A percentile compares a stretch with the other conserved stretches of the same genome.
These are phyloP conservation scores for Aspergillus candidus DNA, from an alignment of 2,329 filamentous ascomycete genomes.

Conservation along the genomic window DNA sequence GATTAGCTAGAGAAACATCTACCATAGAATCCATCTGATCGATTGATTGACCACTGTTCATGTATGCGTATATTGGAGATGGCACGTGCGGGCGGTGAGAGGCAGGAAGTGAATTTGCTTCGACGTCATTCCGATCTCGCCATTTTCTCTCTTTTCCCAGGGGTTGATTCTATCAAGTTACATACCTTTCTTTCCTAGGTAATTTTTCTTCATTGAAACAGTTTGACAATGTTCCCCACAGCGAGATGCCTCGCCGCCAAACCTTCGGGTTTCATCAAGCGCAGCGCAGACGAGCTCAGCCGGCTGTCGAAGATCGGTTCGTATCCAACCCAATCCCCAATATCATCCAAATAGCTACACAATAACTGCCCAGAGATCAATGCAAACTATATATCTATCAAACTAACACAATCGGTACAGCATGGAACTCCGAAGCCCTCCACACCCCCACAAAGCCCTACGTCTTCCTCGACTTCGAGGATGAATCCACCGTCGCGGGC, in stretches of 20 bases:
- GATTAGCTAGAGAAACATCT: too few species aligned
- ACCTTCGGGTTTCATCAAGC: conserved; percentile 48
- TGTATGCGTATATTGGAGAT: too few species aligned
- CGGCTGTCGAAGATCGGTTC: conserved; percentile 51
- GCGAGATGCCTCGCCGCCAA: conserved; percentile 33
- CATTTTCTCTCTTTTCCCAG: not conserved
- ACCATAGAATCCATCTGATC: too few species aligned
- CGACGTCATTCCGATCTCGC: too few species aligned
- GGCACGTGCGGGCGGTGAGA: too few species aligned
- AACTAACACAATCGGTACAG: conserved; percentile 20
- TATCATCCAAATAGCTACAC: not conserved
- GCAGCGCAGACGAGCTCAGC: conserved; percentile 55
- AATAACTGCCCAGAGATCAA: not conserved
- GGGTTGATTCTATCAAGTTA: too few species aligned
- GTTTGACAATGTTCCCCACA: conserved; percentile 34
- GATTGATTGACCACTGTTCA: too few species aligned
- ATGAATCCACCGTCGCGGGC: conserved; percentile 26
- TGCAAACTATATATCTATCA: not conserved
- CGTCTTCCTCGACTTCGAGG: conserved; percentile 37
- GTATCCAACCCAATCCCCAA: conserved; percentile 7
- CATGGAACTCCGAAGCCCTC: conserved; percentile 37
- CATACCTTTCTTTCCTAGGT: too few species aligned
- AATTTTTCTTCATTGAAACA: too few species aligned
- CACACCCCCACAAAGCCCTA: conserved; percentile 35
- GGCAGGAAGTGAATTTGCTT: too few species aligned